These are phyloP conservation scores for Triangularia verruculosa DNA, from an alignment of 2,329 filamentous ascomycete species.

Conservation along the genomic window DNA sequence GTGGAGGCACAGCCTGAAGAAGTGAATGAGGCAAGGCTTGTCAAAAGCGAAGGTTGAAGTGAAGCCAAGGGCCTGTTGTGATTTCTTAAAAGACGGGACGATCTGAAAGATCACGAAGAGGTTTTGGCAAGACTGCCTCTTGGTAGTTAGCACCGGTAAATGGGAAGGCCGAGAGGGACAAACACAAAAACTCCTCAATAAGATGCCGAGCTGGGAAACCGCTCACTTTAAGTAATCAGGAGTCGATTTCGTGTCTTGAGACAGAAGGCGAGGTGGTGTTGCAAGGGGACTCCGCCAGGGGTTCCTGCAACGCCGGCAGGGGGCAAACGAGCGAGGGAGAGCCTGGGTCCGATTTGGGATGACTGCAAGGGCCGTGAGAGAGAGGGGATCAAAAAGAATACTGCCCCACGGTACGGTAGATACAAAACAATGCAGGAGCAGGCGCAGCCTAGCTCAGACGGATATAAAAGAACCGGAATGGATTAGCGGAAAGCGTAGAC, in stretches of 20 bases:
- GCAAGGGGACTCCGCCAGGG: constrained; percentile 14
- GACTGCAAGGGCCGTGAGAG: not conserved
- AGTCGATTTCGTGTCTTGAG: constrained; percentile 3
- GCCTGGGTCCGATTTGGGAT: constrained; percentile 6
- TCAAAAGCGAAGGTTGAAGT: constrained; percentile 1
- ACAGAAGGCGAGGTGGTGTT: constrained; percentile 4
- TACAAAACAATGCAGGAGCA: constrained; percentile 17
- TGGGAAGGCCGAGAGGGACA: constrained; percentile 11
- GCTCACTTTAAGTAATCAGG: constrained; percentile 20
- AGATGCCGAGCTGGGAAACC: not conserved
- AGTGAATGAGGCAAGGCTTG: constrained; percentile 10
- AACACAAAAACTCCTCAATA: not conserved
- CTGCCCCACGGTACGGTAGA: not conserved
- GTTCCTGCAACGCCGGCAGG: constrained; percentile 14
- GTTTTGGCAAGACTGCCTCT: not conserved
- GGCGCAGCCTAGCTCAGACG: constrained; percentile 20
- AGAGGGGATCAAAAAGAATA: not conserved
- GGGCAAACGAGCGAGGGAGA: not conserved
- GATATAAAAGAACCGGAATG: constrained; percentile 2
- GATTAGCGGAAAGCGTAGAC: not conserved
- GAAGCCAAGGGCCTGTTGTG: not conserved
- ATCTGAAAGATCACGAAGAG: constrained; percentile 20
- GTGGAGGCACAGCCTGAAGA: constrained; percentile 18
- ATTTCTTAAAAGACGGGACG: constrained; percentile 19
- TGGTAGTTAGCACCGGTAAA: constrained; percentile 10